Evolutionary conservation across 2,329 filamentous ascomycete species (phyloP).

Genomic region (Pestalotiopsis fici): DNA sequence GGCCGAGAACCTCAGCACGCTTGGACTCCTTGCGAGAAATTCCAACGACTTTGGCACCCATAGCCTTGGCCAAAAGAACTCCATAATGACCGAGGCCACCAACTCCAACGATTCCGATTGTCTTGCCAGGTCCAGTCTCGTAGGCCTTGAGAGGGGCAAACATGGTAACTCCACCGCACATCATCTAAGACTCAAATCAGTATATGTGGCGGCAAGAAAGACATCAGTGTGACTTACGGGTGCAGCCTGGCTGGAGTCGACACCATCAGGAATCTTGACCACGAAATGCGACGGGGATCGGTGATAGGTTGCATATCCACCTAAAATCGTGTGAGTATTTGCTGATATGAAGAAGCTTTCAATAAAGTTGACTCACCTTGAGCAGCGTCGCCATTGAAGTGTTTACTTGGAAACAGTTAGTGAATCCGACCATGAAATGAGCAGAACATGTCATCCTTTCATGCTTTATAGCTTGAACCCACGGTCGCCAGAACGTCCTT

Average conservation of each 20-base stretch:
- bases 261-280: slow-evolving; percentile 37
- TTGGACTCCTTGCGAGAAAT: slow-evolving; percentile 52
- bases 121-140: slow-evolving; percentile 62
- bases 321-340: too few species aligned
- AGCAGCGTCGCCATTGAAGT: slow-evolving; percentile 48
- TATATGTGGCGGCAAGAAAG: background rate
- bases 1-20: slow-evolving; percentile 47
- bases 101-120: slow-evolving; percentile 63
- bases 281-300: slow-evolving; percentile 37
- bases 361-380: slow-evolving; percentile 35
- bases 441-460: too few species aligned
- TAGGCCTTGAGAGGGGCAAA: slow-evolving; percentile 61
- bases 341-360: too few species aligned
- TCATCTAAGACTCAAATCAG: slow-evolving; percentile 37
- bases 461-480: too few species aligned
- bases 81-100: slow-evolving; percentile 68
- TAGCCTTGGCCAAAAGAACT: slow-evolving; percentile 63
- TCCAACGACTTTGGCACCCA: slow-evolving; percentile 58
- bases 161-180: slow-evolving; percentile 67
- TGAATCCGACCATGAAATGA: background rate
- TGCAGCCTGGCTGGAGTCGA: slow-evolving; percentile 38
- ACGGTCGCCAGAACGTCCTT: too few species aligned
- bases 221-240: slow-evolving; percentile 32
- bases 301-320: slow-evolving; percentile 38
- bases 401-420: slow-evolving; percentile 17